These are phyloP conservation scores for Golubevia sp. DNA, from an alignment of 1,284 basidiomycete genomes.

Conservation along the genomic window DNA sequence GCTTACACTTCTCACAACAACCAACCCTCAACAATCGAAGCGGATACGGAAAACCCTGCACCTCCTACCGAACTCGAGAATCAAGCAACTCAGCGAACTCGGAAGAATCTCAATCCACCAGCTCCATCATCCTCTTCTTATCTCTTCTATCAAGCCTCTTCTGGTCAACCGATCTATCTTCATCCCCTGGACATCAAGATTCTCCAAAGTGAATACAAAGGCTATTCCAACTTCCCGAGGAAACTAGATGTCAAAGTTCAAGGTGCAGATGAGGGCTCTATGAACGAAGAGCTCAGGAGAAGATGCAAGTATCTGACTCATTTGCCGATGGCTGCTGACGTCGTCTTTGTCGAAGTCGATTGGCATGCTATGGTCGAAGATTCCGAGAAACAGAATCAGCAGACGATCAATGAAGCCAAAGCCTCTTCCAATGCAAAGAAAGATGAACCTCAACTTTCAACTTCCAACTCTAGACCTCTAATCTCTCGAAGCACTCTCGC, in stretches of 20 bases:
- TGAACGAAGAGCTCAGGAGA: conserved; percentile 85
- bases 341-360: conserved; percentile 91
- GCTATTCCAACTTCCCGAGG: conserved; percentile 83
- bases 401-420: neutral
- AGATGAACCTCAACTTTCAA: neutral
- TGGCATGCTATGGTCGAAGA: conserved; percentile 36
- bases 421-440: neutral
- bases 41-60: too few species aligned
- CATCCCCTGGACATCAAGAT: conserved; percentile 96
- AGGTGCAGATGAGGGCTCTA: conserved; percentile 69
- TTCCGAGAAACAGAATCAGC: conserved; percentile 4
- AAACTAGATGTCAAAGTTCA: conserved; percentile 78
- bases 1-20: too few species aligned
- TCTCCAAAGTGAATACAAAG: conserved; percentile 79
- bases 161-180: conserved; percentile 87
- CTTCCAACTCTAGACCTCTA: neutral
- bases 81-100: too few species aligned
- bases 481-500: conserved; percentile 19
- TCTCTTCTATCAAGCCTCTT: conserved; percentile 93
- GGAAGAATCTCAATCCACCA: conserved; percentile 50
- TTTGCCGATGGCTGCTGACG: conserved; percentile 86
- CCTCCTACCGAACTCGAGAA: too few species aligned
- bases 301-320: conserved; percentile 94
- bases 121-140: conserved; percentile 65
- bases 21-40: too few species aligned